These are phyloP conservation scores for Gamsiella multidivaricata DNA, from an alignment of 192 early-diverging fungal species.

Conservation along the genomic window DNA sequence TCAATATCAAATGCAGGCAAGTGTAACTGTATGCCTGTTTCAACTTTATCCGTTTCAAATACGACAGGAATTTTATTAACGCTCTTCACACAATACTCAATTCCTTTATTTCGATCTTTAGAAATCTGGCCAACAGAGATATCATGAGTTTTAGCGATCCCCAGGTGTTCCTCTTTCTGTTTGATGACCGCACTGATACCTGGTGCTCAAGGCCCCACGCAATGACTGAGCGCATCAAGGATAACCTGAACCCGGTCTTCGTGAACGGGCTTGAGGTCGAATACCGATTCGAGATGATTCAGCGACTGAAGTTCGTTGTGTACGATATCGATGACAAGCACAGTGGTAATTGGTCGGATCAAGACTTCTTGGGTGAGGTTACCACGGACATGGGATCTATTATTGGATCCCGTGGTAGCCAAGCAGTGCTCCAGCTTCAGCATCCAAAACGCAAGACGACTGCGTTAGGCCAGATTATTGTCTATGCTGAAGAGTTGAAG, in stretches of 20 bases:
- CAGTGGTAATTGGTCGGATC: conserved; percentile 31
- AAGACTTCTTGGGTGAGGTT: conserved; percentile 54
- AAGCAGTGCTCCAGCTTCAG: conserved; percentile 5
- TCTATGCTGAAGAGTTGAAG: conserved; percentile 56
- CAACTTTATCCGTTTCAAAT: too few species aligned
- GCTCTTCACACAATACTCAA: too few species aligned
- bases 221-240: conserved; percentile 58
- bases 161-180: conserved; percentile 41
- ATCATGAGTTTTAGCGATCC: conserved; percentile 23
- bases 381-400: conserved; percentile 45
- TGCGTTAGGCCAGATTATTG: conserved; percentile 51
- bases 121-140: conserved; percentile 20
- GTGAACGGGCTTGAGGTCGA: conserved; percentile 52
- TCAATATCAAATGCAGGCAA: conserved; percentile 43
- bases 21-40: not conserved
- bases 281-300: conserved; percentile 61
- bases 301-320: conserved; percentile 44
- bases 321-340: conserved; percentile 56
- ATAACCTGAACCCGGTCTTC: conserved; percentile 61
- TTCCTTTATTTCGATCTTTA: too few species aligned
- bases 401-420: not conserved
- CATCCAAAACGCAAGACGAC: conserved; percentile 2
- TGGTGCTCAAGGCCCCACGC: conserved; percentile 12
- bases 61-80: not conserved
- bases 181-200: conserved; percentile 22